phyloP scores from a whole-genome alignment of 495 filamentous ascomycete species.

The Podospora fimiseda region DNA sequence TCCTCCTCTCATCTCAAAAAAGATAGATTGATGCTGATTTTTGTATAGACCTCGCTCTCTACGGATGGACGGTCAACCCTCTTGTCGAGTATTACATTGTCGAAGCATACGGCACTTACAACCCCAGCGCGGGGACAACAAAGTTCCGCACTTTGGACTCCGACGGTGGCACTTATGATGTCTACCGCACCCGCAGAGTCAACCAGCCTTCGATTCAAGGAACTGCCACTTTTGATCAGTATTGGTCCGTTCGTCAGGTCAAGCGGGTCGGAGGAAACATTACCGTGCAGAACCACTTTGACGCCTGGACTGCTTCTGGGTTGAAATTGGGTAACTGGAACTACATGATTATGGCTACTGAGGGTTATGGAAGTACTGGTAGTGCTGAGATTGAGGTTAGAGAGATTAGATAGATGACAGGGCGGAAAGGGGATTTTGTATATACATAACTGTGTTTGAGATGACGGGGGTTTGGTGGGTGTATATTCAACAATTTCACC shows the following conservation, averaged over 20 bases:
- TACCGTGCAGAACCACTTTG: constrained; percentile 45
- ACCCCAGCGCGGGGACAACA: constrained; percentile 37
- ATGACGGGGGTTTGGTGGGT: too few species aligned
- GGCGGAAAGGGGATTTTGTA: too few species aligned
- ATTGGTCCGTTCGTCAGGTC: constrained; percentile 47
- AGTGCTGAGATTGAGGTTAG: constrained; percentile 31
- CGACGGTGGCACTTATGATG: constrained; percentile 57
- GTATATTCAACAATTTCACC: too few species aligned
- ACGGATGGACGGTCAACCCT: constrained; percentile 57
- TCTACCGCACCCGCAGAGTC: constrained; percentile 50
- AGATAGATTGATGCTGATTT: background rate
- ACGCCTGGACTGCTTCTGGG: constrained; percentile 40
- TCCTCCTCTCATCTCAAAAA: background rate
- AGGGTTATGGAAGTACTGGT: constrained; percentile 40
- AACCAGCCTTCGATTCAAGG: constrained; percentile 55
- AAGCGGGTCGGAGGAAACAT: constrained; percentile 35
- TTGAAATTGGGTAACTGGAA: constrained; percentile 42
- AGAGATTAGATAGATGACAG: constrained; percentile 2
- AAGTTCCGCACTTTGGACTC: constrained; percentile 48
- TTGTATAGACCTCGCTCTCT: constrained; percentile 32
- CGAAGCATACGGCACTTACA: constrained; percentile 53
- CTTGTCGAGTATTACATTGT: constrained; percentile 62
- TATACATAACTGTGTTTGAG: too few species aligned
- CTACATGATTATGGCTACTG: constrained; percentile 50
- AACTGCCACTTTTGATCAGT: constrained; percentile 56